phyloP scores from a whole-genome alignment of 805 yeast species.

The Saturnispora silvae region DNA sequence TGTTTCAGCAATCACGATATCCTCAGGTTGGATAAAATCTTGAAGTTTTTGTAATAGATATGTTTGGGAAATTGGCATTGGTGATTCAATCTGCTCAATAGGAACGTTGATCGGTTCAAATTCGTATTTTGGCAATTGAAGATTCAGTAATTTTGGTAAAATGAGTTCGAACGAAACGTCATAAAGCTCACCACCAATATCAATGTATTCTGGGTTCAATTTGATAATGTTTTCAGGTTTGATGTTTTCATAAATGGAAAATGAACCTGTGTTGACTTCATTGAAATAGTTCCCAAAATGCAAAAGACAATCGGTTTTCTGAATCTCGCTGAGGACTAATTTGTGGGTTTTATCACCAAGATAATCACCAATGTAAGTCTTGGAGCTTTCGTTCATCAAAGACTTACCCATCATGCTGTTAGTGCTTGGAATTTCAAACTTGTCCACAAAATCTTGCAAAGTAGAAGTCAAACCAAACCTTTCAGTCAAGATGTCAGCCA shows the following conservation, averaged over 20 bases:
- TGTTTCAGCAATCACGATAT: constrained; percentile 69
- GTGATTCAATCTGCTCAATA: constrained; percentile 18
- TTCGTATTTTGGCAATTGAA: constrained; percentile 9
- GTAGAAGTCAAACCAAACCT: constrained; percentile 41
- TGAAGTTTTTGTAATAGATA: constrained; percentile 32
- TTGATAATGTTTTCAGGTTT: constrained; percentile 34
- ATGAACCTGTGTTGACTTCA: constrained; percentile 63
- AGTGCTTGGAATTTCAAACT: constrained; percentile 44
- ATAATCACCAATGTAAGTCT: constrained; percentile 61
- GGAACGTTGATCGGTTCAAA: constrained; percentile 8
- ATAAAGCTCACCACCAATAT: constrained; percentile 31
- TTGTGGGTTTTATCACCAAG: constrained; percentile 47
- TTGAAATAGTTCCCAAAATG: constrained; percentile 59
- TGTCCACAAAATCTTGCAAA: constrained; percentile 39
- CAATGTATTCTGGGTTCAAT: constrained; percentile 44
- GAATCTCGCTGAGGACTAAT: constrained; percentile 38
- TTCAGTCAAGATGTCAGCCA: constrained; percentile 62
- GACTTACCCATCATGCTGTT: constrained; percentile 65
- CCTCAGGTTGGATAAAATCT: constrained; percentile 37
- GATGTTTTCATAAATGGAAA: constrained; percentile 35
- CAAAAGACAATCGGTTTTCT: constrained; percentile 57
- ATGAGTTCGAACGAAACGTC: constrained; percentile 40
- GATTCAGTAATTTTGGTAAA: constrained; percentile 31
- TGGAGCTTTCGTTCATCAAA: constrained; percentile 56
- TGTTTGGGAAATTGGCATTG: constrained; percentile 37